These are phyloP conservation scores for Salix suchowensis DNA, from an alignment of 345 rosid species.

Conservation along the genomic window DNA sequence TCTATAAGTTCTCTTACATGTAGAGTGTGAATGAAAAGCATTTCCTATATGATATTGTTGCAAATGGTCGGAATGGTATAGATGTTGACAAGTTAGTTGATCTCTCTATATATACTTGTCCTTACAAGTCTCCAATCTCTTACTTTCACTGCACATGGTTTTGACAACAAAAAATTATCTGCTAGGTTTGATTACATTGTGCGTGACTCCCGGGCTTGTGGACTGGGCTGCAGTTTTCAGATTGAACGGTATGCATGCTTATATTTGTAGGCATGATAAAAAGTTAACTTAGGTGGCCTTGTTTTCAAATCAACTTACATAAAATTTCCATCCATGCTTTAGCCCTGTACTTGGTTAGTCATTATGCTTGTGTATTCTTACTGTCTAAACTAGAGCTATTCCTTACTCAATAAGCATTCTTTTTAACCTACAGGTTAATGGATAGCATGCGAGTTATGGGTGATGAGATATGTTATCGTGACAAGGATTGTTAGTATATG, in stretches of 20 bases:
- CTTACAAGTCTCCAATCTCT: background rate
- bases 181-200: conserved; percentile 29
- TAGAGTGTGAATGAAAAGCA: conserved; percentile 10
- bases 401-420: background rate
- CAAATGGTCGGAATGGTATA: conserved; percentile 31
- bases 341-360: background rate
- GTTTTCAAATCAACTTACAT: background rate
- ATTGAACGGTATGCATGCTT: conserved; percentile 16
- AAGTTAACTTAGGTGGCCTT: background rate
- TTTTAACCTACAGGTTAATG: conserved; percentile 20
- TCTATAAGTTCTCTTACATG: background rate
- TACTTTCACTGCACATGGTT: background rate
- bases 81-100: conserved; percentile 31
- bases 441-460: conserved; percentile 24
- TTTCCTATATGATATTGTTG: conserved; percentile 31
- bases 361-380: background rate
- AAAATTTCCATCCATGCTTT: background rate
- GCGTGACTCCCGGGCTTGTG: conserved; percentile 31
- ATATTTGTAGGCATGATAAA: background rate
- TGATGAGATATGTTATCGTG: conserved; percentile 27
- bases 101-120: background rate
- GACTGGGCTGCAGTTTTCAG: conserved; percentile 22
- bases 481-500: conserved; percentile 24
- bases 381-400: background rate
- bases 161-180: background rate